phyloP scores from a whole-genome alignment of 257 asterid species.

The Nicotiana paniculata region DNA sequence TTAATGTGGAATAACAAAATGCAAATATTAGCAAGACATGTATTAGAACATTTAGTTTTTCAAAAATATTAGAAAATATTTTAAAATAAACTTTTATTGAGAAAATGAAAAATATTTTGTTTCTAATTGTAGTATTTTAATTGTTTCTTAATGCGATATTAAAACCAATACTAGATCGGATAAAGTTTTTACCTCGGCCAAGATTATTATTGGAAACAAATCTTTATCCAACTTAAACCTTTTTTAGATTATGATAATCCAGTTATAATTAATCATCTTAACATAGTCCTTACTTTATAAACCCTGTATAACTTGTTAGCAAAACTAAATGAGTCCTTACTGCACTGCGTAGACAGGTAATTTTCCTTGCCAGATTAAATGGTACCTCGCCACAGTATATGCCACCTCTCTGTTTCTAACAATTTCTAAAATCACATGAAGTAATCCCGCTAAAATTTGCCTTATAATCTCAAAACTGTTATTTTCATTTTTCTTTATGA shows the following conservation, averaged over 20 bases:
- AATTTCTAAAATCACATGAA: neutral
- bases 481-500: neutral
- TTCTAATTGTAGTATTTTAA: neutral
- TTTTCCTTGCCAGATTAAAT: neutral
- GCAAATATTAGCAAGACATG: neutral
- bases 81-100: neutral
- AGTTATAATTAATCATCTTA: neutral
- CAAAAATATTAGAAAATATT: neutral
- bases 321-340: neutral
- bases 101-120: neutral
- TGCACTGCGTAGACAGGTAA: neutral
- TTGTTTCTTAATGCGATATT: neutral
- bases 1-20: too few species aligned
- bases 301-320: neutral
- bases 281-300: neutral
- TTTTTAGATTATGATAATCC: neutral
- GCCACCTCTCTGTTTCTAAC: neutral
- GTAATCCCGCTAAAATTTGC: neutral
- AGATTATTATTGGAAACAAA: neutral
- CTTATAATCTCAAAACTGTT: neutral
- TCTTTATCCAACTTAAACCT: neutral
- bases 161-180: neutral
- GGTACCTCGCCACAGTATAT: neutral
- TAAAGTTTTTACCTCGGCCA: neutral
- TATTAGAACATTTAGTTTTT: neutral